Percentiles rank a stretch among this genome's conserved stretches.
Conservation (phyloP, 2,329 filamentous ascomycete genomes). For the Neonectria coccinea region DNA sequence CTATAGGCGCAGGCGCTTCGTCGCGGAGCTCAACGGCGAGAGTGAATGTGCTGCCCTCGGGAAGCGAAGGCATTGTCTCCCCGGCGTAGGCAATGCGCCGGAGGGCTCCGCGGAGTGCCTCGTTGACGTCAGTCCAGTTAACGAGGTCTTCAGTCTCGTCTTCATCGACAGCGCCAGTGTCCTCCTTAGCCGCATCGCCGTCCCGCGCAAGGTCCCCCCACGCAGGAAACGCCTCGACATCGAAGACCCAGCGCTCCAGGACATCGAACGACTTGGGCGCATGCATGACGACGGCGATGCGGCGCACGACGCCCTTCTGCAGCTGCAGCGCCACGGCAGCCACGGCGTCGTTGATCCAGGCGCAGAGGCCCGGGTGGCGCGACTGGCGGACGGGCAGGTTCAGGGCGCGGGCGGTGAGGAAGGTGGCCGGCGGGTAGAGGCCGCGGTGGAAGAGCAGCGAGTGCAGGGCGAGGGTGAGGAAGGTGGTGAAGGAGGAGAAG, state of each 20-base stretch:
- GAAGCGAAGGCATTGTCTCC: slow-evolving; percentile 67
- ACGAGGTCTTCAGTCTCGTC: slow-evolving; percentile 47
- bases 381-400: slow-evolving; percentile 87
- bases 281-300: slow-evolving; percentile 63
- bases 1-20: slow-evolving; percentile 67
- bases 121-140: slow-evolving; percentile 73
- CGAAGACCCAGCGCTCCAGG: slow-evolving; percentile 73
- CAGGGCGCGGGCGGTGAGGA: slow-evolving; percentile 83
- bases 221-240: slow-evolving; percentile 64
- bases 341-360: slow-evolving; percentile 86
- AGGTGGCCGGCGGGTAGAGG: slow-evolving; percentile 83
- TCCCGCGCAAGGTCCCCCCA: slow-evolving; percentile 36
- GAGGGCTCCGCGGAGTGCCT: slow-evolving; percentile 78
- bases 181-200: slow-evolving; percentile 32
- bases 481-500: slow-evolving; percentile 78
- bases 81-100: slow-evolving; percentile 70
- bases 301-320: slow-evolving; percentile 63
- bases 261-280: slow-evolving; percentile 54
- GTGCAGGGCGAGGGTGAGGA: slow-evolving; percentile 86
- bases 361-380: slow-evolving; percentile 85
- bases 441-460: slow-evolving; percentile 85
- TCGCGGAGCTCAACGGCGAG: slow-evolving; percentile 79
- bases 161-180: slow-evolving; percentile 45
- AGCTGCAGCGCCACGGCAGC: slow-evolving; percentile 78
- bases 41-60: slow-evolving; percentile 77